Base-by-base conservation (phyloP, 2,329 filamentous ascomycete species). In the Diaporthe sp. region DNA sequence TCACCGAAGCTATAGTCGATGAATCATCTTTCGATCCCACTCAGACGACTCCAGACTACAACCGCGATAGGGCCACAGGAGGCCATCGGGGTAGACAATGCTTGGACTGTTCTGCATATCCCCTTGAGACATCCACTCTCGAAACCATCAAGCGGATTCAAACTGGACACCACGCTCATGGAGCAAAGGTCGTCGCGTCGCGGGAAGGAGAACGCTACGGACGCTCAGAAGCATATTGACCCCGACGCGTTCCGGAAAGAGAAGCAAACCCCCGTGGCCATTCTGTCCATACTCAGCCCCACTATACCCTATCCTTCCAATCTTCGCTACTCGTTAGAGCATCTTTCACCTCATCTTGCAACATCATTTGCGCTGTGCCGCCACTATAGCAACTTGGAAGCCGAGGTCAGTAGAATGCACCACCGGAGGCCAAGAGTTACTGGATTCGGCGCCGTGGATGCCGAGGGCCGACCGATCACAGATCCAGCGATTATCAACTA, bases 91-190 rank as follows among this genome's bases (percentile, higher is more conserved):
- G 87, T 98, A 19, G 97, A 98, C 80, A 93, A 93, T 78, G 95
- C 96, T 0, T 98, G 94, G 87, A 98, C 96, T 0, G 92, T 99
- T 25, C 90, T 97, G 44, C 97, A 99, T 80, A 92, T 98, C 61
- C 97, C 97, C 0, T 86, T 99, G 9, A 90, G 94, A 50, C 94
- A 96, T 81, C 90, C 94, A 3, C 86, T 94, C 12, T 94, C 94
- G 1, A 93, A 93, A 77, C 86, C 90, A 37, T 84, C 86, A 6
- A 50, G 25, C 73, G 80, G 86, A 37, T 89, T 92, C 83, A 86
- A 88, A 80, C 82, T 92, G 12, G 88, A 92, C 77, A 84, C 88
- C n/a, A 84, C 89, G 22, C 84, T 85, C 4, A 85, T 92, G 81
- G 88, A 90, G 76, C 87, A 88, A 69, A 90, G 86, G 76, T 86